phyloP scores from a whole-genome alignment of 1,139 yeast species.

The Taphrina deformans region DNA sequence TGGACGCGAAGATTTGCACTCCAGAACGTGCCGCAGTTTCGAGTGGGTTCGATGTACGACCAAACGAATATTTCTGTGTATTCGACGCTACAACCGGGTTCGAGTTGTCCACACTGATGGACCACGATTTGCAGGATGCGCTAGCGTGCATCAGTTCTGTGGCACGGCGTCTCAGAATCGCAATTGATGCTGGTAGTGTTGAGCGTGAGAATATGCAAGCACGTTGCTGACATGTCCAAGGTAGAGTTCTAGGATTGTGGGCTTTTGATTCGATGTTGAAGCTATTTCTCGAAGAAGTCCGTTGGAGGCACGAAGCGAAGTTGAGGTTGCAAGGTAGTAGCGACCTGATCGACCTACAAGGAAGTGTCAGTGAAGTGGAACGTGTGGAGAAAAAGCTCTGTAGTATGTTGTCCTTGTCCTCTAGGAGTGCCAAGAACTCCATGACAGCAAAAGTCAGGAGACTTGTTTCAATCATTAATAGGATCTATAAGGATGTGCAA shows the following conservation, averaged over 20 bases:
- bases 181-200: slow-evolving; percentile 5
- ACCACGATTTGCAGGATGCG: neutral
- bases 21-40: neutral
- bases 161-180: neutral
- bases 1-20: slow-evolving; percentile 32
- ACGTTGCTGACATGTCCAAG: neutral
- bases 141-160: neutral
- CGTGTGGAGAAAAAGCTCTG: neutral
- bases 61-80: slow-evolving; percentile 14
- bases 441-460: slow-evolving; percentile 33
- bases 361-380: neutral
- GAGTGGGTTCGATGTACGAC: neutral
- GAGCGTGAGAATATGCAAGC: too few species aligned
- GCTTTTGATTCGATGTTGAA: neutral
- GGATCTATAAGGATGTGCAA: slow-evolving; percentile 5
- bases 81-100: neutral
- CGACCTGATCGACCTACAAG: neutral
- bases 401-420: neutral
- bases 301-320: slow-evolving; percentile 7
- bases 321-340: neutral
- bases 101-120: neutral
- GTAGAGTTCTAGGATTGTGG: neutral
- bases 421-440: neutral
- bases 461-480: slow-evolving; percentile 22
- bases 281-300: neutral